Percentiles rank a stretch among this genome's conserved stretches.
phyloP scores from a whole-genome alignment of 2,329 filamentous ascomycete genomes.

The Chalaropsis thielavioides region DNA sequence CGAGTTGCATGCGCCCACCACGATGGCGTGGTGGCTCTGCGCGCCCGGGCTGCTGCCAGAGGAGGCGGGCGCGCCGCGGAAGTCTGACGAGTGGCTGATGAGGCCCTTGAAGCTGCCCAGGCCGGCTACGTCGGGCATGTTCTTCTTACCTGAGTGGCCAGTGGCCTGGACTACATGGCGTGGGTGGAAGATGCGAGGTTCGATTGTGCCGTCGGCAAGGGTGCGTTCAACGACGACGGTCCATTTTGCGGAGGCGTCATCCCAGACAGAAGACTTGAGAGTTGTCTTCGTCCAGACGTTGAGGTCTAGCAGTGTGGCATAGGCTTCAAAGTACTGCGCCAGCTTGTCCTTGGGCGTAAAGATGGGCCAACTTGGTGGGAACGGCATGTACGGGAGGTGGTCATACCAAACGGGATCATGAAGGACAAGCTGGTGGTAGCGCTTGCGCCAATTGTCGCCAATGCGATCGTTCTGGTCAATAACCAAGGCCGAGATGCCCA shows the following conservation, averaged over 20 bases:
- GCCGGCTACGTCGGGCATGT: conserved; percentile 43
- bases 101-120: conserved; percentile 43
- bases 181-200: conserved; percentile 43
- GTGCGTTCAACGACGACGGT: conserved; percentile 38
- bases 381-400: conserved; percentile 49
- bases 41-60: conserved; percentile 18
- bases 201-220: conserved; percentile 32
- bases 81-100: conserved; percentile 48
- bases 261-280: conserved; percentile 35
- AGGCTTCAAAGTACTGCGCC: conserved; percentile 52
- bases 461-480: conserved; percentile 43
- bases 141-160: conserved; percentile 53
- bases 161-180: conserved; percentile 53
- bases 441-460: conserved; percentile 49
- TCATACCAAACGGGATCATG: conserved; percentile 52
- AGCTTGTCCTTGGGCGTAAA: conserved; percentile 61
- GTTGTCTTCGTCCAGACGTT: conserved; percentile 49
- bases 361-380: conserved; percentile 51
- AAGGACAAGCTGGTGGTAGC: conserved; percentile 51
- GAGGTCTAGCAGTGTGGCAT: conserved; percentile 50
- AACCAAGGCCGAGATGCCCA: conserved; percentile 41
- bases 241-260: conserved; percentile 38
- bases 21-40: conserved; percentile 47
- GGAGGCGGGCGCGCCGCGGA: conserved; percentile 35
- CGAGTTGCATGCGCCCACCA: conserved; percentile 55